Percentiles rank a stretch among this genome's conserved stretches.
Evolutionary conservation across 768 basidiomycete species (phyloP).

Genomic region (Collybia sp.): DNA sequence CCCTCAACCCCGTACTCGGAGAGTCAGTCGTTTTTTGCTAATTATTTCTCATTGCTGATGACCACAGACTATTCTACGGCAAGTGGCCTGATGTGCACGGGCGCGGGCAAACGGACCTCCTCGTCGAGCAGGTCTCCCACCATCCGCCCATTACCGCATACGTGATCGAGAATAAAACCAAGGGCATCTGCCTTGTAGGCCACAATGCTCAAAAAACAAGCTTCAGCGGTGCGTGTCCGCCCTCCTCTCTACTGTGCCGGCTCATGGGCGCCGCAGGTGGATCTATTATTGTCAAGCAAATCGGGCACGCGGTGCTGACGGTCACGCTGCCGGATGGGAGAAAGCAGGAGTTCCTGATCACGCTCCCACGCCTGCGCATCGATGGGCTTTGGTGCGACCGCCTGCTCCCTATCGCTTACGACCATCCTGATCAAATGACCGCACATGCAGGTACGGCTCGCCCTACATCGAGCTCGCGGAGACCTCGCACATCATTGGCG

Average conservation of each 20-base stretch:
- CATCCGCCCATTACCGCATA: slow-evolving; percentile 90
- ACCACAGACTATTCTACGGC: slow-evolving; percentile 78
- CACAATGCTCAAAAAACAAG: slow-evolving; percentile 95
- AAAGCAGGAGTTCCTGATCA: slow-evolving; percentile 72
- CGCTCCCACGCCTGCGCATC: slow-evolving; percentile 86
- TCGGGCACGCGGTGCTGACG: slow-evolving; percentile 86
- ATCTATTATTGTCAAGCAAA: slow-evolving; percentile 86
- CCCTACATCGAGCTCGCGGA: slow-evolving; percentile 92
- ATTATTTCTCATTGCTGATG: not conserved
- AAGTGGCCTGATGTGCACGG: slow-evolving; percentile 73
- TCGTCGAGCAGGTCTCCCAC: slow-evolving; percentile 96
- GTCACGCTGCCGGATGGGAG: slow-evolving; percentile 51
- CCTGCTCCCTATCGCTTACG: not conserved
- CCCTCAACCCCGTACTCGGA: slow-evolving; percentile 93
- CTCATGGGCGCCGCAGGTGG: slow-evolving; percentile 36
- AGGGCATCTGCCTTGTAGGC: slow-evolving; percentile 74
- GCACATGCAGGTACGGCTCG: slow-evolving; percentile 48
- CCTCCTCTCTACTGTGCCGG: not conserved
- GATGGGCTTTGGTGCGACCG: slow-evolving; percentile 77
- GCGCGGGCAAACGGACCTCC: slow-evolving; percentile 76
- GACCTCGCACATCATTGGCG: slow-evolving; percentile 65
- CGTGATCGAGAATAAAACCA: slow-evolving; percentile 75
- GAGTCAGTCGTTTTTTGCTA: slow-evolving; percentile 50
- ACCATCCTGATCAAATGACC: not conserved
- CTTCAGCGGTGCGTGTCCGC: slow-evolving; percentile 61